A percentile compares a stretch with the other conserved stretches of the same genome.
These are phyloP conservation scores for Lactarius deliciosus DNA, from an alignment of 768 basidiomycete genomes.

Conservation along the genomic window DNA sequence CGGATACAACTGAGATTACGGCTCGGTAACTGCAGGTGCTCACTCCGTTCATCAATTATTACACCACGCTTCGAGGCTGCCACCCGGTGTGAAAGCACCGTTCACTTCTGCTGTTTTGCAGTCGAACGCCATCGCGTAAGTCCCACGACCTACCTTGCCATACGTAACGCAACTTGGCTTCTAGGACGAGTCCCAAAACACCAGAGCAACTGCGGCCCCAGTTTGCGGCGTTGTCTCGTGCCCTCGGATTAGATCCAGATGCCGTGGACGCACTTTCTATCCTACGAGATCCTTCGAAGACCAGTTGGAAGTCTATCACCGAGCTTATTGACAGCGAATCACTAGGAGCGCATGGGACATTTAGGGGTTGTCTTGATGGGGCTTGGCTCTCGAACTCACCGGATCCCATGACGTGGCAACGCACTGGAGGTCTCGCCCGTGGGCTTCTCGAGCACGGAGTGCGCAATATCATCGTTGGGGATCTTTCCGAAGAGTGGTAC, in stretches of 20 bases:
- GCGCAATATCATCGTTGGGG: slow-evolving; percentile 61
- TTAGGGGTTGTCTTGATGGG: slow-evolving; percentile 62
- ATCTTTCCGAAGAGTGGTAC: slow-evolving; percentile 75
- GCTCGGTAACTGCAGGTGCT: slow-evolving; percentile 45
- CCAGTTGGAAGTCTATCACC: slow-evolving; percentile 52
- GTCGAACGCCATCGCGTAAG: slow-evolving; percentile 73
- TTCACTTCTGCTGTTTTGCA: slow-evolving; percentile 66
- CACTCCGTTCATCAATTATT: slow-evolving; percentile 76
- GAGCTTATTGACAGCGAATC: slow-evolving; percentile 57
- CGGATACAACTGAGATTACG: neutral
- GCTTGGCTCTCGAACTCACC: slow-evolving; percentile 55
- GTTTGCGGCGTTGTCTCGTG: slow-evolving; percentile 59
- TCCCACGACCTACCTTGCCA: neutral
- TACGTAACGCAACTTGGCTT: slow-evolving; percentile 34
- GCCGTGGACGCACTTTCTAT: slow-evolving; percentile 48
- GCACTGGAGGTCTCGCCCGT: slow-evolving; percentile 55
- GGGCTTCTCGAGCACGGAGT: slow-evolving; percentile 58
- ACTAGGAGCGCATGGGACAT: slow-evolving; percentile 59
- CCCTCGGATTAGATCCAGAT: slow-evolving; percentile 54
- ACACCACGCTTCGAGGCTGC: slow-evolving; percentile 65
- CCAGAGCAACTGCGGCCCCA: slow-evolving; percentile 57
- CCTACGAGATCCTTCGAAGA: slow-evolving; percentile 49
- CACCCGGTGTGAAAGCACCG: slow-evolving; percentile 54
- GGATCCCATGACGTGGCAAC: slow-evolving; percentile 69
- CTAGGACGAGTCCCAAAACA: slow-evolving; percentile 52